These are phyloP conservation scores for Pythium insidiosum DNA, from an alignment of 352 stramenopile genomes.

Conservation along the genomic window DNA sequence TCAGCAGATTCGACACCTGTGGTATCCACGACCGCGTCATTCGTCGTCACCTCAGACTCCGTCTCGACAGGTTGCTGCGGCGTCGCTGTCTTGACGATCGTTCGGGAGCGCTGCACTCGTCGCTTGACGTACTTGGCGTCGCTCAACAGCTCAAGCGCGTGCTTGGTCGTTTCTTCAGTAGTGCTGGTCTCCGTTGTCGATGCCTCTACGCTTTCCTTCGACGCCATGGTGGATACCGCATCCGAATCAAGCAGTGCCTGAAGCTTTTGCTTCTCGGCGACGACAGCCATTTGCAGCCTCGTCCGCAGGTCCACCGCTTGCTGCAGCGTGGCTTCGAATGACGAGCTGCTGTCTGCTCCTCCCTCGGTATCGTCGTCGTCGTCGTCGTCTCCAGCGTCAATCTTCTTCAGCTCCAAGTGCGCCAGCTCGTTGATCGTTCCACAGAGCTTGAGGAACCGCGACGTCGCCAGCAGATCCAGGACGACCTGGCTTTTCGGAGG, in stretches of 20 bases:
- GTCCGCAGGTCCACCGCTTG: conserved; percentile 63
- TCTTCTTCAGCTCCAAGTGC: conserved; percentile 37
- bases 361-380: conserved; percentile 12
- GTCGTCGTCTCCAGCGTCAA: conserved; percentile 5
- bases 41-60: no score
- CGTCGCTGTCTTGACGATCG: no score
- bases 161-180: no score
- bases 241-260: conserved; percentile 7
- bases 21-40: no score
- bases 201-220: no score
- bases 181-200: not conserved
- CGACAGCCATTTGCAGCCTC: conserved; percentile 61
- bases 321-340: conserved; percentile 55
- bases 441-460: conserved; percentile 63
- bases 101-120: conserved; percentile 26
- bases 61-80: no score
- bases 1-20: no score
- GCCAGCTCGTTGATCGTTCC: conserved; percentile 69
- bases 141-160: conserved; percentile 10
- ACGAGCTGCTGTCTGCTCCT: not conserved
- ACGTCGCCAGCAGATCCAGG: conserved; percentile 62
- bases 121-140: conserved; percentile 46
- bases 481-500: conserved; percentile 43
- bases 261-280: conserved; percentile 65
- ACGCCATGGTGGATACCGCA: no score